Evolutionary conservation across 768 basidiomycete species (phyloP), one percentile per base, ranked within the genome.

Genomic region (Pleurotus sapidus): DNA sequence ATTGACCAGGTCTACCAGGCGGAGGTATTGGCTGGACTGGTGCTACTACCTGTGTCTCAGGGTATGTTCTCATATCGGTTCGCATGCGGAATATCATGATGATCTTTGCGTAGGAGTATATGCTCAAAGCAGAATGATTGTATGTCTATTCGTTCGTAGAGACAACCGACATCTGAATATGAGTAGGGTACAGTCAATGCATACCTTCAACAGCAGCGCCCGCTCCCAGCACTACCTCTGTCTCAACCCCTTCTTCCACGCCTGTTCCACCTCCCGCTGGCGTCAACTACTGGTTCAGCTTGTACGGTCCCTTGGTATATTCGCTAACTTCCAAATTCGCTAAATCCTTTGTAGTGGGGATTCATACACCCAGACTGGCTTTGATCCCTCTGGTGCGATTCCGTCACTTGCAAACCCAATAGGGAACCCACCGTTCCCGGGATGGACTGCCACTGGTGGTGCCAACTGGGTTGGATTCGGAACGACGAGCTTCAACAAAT

Each of bases 391-490:
- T 39, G 69, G 73, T 25, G 69, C 71, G n/a, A 69, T 77, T 5
- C 81, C 83, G 2, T 60, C 74, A 18, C 42, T 65, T 6, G 76
- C 75, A 1, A 84, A 83, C 64, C 77, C 80, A 4, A 67, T 84
- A 38, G 82, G 80, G 2, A 84, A 83, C 64, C 82, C 81, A 5
- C 70, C 76, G 2, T 84, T 79, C 65, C 82, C 82, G 1, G 82
- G 82, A 12, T 79, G 64, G 60, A 84, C 79, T 2, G 77, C 78
- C 0, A 80, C 78, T 17, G 81, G 82, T 5, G 83, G 84, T 5
- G 71, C 73, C 38, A 86, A 86, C 68, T 87, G 82, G 82, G 78
- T 86, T 56, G 84, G 83, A 62, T 78, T 75, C 57, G 70, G 76
- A 56, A 83, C 83, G 0, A 72, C 75, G 1, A 68, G 73, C 18